Conservation (phyloP, 176 grass and related monocot genomes). For the Aegilops bicornis region DNA sequence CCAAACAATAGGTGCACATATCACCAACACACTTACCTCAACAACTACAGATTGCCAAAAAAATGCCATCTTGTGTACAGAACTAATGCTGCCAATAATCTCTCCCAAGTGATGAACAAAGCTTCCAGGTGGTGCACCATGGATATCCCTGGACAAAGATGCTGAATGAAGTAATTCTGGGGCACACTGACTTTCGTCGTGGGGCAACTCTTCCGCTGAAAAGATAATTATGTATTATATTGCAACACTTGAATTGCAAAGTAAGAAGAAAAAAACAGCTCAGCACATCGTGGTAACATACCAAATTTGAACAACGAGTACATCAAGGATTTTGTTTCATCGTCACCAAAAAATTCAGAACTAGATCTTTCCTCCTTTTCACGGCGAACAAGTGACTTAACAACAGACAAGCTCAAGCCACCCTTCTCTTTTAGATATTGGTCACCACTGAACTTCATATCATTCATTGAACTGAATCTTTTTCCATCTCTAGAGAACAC, state of each 20-base stretch:
- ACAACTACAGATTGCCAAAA: constrained; percentile 75
- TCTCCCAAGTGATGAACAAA: constrained; percentile 74
- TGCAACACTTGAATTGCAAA: constrained; percentile 23
- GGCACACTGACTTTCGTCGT: constrained; percentile 28
- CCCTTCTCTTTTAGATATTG: constrained; percentile 73
- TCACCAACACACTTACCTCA: constrained; percentile 50
- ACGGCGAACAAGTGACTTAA: constrained; percentile 90
- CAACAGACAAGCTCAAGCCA: constrained; percentile 78
- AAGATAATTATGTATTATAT: constrained; percentile 40
- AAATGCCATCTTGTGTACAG: constrained; percentile 75
- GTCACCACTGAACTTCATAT: constrained; percentile 57
- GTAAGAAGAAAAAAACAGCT: not conserved
- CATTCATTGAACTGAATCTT: constrained; percentile 72
- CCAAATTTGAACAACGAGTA: constrained; percentile 71
- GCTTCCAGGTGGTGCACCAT: constrained; percentile 87
- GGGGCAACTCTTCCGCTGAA: constrained; percentile 57
- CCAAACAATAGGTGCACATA: not conserved
- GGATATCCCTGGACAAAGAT: constrained; percentile 58
- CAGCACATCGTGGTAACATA: constrained; percentile 28
- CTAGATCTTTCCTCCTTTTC: constrained; percentile 78
- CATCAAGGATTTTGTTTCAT: constrained; percentile 78
- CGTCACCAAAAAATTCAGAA: constrained; percentile 55
- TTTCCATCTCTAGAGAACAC: constrained; percentile 49
- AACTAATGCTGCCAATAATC: constrained; percentile 75
- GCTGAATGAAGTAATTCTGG: constrained; percentile 35